phyloP scores from a whole-genome alignment of 768 basidiomycete genomes.

The Fomitopsis serialis region DNA sequence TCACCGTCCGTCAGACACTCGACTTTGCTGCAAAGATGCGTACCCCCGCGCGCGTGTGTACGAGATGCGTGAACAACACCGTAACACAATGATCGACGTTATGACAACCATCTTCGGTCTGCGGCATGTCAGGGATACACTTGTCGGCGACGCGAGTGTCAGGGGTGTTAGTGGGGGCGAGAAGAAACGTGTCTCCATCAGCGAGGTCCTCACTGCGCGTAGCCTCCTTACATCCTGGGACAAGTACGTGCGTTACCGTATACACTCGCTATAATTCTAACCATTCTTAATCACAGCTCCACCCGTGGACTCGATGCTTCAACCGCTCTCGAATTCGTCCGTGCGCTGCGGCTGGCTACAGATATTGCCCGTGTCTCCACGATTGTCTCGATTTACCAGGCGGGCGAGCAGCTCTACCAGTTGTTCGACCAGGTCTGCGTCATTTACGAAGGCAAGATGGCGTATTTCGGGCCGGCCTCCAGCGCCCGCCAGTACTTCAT shows the following conservation, averaged over 20 bases:
- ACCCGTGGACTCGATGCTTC: conserved; percentile 48
- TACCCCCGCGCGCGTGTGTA: conserved; percentile 51
- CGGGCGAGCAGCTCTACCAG: conserved; percentile 59
- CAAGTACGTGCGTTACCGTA: conserved; percentile 39
- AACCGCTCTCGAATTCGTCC: conserved; percentile 55
- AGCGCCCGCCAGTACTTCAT: conserved; percentile 70
- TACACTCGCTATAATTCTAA: background rate
- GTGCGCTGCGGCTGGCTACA: conserved; percentile 51
- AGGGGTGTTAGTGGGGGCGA: conserved; percentile 72
- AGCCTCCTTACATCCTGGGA: conserved; percentile 71
- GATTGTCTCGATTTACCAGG: conserved; percentile 84
- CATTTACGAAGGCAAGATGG: conserved; percentile 68
- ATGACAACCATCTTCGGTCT: conserved; percentile 72
- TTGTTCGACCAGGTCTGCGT: conserved; percentile 80
- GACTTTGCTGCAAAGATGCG: conserved; percentile 64
- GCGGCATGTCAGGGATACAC: conserved; percentile 62
- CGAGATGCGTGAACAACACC: conserved; percentile 38
- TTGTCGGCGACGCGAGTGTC: conserved; percentile 73
- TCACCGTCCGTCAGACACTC: conserved; percentile 77
- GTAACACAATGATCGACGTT: conserved; percentile 42
- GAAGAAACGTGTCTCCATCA: conserved; percentile 76
- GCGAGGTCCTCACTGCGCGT: conserved; percentile 61
- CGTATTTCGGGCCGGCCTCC: conserved; percentile 66
- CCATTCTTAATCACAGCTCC: conserved; percentile 25
- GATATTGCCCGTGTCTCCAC: conserved; percentile 44